Evolutionary conservation across 2,329 filamentous ascomycete species (phyloP).

Genomic region (Exophiala viscosa): DNA sequence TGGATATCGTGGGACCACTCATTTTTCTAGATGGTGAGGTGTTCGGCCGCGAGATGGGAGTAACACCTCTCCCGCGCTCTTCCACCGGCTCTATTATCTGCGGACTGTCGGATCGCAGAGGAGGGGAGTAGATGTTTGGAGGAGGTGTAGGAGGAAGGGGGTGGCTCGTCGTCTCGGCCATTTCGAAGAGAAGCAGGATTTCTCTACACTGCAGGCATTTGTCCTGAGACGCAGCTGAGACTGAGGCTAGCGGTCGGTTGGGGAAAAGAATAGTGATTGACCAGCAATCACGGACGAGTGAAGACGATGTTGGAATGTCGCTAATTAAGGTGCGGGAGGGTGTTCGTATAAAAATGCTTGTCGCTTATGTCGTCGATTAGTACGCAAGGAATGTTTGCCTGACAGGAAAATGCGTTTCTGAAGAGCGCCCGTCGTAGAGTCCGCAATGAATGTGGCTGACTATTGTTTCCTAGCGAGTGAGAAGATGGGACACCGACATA

Average conservation of each 20-base stretch:
- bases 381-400: too few relatives aligned
- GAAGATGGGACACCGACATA: too few relatives aligned
- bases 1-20: constrained; percentile 17
- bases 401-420: too few relatives aligned
- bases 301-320: constrained; percentile 2
- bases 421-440: too few relatives aligned
- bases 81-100: constrained; percentile 18
- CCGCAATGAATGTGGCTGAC: too few relatives aligned
- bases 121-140: constrained; percentile 43
- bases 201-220: constrained; percentile 12
- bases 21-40: not conserved
- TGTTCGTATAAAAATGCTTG: not conserved
- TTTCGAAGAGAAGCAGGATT: constrained; percentile 5
- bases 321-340: not conserved
- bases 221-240: not conserved
- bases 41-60: not conserved
- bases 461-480: too few relatives aligned
- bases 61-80: constrained; percentile 13
- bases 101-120: constrained; percentile 30
- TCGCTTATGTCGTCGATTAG: too few relatives aligned
- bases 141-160: constrained; percentile 37
- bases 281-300: not conserved
- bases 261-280: not conserved
- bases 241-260: too few relatives aligned
- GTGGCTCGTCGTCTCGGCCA: constrained; percentile 21